Conservation (phyloP, 139 green algal genomes). For the Pleodorina starrii region DNA sequence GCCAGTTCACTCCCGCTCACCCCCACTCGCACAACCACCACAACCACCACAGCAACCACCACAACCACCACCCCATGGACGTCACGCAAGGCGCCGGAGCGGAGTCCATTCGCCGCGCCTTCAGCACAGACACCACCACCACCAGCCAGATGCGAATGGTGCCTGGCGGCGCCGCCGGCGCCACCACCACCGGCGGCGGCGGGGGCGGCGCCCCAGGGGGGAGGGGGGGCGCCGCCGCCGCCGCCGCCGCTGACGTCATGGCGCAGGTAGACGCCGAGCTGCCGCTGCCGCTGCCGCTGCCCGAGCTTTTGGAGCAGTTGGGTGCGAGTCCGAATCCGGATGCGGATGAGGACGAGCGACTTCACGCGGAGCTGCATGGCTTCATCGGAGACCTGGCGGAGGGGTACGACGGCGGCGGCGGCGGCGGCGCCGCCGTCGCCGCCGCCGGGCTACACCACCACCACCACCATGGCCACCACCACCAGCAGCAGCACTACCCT, state of each 20-base stretch:
- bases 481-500: background rate
- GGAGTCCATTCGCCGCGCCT: background rate
- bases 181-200: too few species aligned
- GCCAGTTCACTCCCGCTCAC: background rate
- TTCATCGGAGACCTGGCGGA: constrained; percentile 17
- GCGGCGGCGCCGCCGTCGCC: too few species aligned
- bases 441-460: background rate
- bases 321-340: background rate
- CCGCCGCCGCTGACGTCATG: background rate
- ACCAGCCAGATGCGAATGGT: background rate
- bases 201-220: background rate
- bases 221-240: background rate
- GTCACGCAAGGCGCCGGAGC: too few species aligned
- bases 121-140: constrained; percentile 21
- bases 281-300: background rate
- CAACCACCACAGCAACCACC: background rate
- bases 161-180: background rate
- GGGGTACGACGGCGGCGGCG: background rate
- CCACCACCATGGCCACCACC: background rate
- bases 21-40: background rate
- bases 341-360: constrained; percentile 9
- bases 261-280: background rate
- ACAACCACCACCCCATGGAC: background rate
- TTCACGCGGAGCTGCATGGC: constrained; percentile 33
- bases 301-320: constrained; percentile 10